Base-by-base conservation (phyloP, 2,329 filamentous ascomycete genomes). In the Ceratocystis diversiconidia region DNA sequence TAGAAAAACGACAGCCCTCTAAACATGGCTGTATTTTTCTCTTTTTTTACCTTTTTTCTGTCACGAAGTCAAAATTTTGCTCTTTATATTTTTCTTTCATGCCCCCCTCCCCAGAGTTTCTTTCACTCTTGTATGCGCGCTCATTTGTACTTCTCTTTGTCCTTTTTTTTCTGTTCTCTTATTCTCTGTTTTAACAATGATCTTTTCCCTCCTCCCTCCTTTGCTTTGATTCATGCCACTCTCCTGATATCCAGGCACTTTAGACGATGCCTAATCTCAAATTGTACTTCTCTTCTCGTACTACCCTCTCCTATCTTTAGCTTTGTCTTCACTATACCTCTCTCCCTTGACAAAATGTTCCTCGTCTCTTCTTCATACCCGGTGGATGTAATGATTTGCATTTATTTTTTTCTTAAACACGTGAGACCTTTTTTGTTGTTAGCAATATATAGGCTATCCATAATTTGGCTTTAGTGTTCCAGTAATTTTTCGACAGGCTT, bases 61-160 rank as follows among this genome's bases (percentile, higher is more conserved):
- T 64, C 32, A 60, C 41, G 63, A 64, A 46, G 32, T 36, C 52
- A 43, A 64, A 60, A 55, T 32, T 61, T 22, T 48, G 57, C 57
- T 44, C 41, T 30, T 41, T 2, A 41, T 15, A 43, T 59, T 57
- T 55, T 59, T 28, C 44, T 25, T 63, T 63, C 46, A n/a, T 65
- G 17, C 44, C 59, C 52, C 25, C 59, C 36, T 41, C 36, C 36
- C 36, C 36, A 4, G 36, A 41, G 41, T 22, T 57, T 64, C 60
- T 59, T 30, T 28, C 28, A 46, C 22, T 44, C 36, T 10, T 62
- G 62, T 48, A 41, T 63, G 62, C 46, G 28, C 17, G 30, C 43
- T 41, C 36, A 57, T 36, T 48, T 65, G 30, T 41, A 41, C 36
- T 41, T 41, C 36, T 41, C 36, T 15, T 41, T 41, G 36, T 41